Evolutionary conservation across 75 land plant species (phyloP).

Genomic region (Sequoia sempervirens): DNA sequence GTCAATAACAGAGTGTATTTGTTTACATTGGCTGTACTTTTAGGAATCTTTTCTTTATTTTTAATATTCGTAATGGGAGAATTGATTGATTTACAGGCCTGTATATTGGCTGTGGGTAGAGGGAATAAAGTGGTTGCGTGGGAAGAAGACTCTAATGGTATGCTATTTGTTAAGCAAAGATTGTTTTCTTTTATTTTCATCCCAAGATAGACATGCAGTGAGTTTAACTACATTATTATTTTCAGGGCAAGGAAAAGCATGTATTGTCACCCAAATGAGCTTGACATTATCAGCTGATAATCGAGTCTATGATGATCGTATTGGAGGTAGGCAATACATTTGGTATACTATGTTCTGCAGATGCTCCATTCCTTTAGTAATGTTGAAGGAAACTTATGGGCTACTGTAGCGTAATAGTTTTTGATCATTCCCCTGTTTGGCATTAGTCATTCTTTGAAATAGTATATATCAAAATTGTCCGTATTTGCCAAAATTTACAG

Average conservation of each 20-base stretch:
- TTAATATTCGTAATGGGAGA: not conserved
- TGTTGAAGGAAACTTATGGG: not conserved
- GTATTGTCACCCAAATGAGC: slow-evolving; percentile 68
- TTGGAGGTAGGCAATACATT: slow-evolving; percentile 59
- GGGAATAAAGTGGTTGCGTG: slow-evolving; percentile 79
- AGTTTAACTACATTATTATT: not conserved
- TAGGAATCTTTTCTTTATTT: not conserved
- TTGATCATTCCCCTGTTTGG: not conserved
- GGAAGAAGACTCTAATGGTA: slow-evolving; percentile 68
- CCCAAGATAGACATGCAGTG: not conserved
- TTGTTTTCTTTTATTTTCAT: not conserved
- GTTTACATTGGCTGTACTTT: not conserved
- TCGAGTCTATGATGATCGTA: slow-evolving; percentile 76
- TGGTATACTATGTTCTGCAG: not conserved
- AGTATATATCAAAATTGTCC: not conserved
- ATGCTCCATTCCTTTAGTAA: not conserved
- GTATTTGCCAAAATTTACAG: not conserved
- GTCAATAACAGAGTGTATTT: not conserved
- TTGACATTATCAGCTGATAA: slow-evolving; percentile 88
- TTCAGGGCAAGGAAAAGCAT: slow-evolving; percentile 64
- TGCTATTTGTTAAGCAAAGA: not conserved
- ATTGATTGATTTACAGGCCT: slow-evolving; percentile 50
- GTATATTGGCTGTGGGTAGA: slow-evolving; percentile 95
- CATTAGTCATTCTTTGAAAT: not conserved
- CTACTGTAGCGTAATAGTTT: not conserved